phyloP scores from a whole-genome alignment of 768 basidiomycete genomes.

The Rhizopogon vesiculosus region DNA sequence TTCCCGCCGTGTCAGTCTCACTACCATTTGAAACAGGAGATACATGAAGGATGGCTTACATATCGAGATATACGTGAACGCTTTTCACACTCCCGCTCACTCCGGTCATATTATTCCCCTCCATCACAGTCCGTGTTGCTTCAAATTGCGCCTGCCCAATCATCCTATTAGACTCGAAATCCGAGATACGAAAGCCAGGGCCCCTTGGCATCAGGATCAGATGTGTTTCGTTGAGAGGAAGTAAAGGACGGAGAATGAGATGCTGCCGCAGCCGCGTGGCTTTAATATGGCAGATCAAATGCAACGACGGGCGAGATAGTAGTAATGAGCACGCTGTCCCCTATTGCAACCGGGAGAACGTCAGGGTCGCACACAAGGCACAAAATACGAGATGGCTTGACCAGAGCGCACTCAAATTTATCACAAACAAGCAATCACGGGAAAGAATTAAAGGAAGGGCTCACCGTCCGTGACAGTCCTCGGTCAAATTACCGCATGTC shows the following conservation, averaged over 20 bases:
- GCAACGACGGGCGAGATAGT: too few species aligned
- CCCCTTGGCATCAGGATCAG: conserved; percentile 38
- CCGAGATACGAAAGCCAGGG: conserved; percentile 69
- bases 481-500: conserved; percentile 65
- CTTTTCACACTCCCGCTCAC: conserved; percentile 61
- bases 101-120: conserved; percentile 32
- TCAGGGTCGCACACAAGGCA: too few species aligned
- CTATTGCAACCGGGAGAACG: too few species aligned
- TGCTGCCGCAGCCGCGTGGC: too few species aligned
- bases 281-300: too few species aligned
- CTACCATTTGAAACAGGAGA: not conserved
- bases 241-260: not conserved
- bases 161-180: conserved; percentile 71
- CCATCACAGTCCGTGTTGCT: conserved; percentile 65
- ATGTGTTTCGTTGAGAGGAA: not conserved
- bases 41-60: conserved; percentile 40
- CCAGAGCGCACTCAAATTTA: not conserved
- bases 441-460: conserved; percentile 6
- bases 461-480: conserved; percentile 70
- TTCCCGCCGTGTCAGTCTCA: conserved; percentile 18
- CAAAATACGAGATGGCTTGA: not conserved
- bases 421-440: not conserved
- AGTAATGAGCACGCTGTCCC: too few species aligned
- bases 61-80: conserved; percentile 67
- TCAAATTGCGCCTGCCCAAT: conserved; percentile 69